These are phyloP conservation scores for Aspergillus sclerotiicarbonarius DNA, from an alignment of 495 filamentous ascomycete species.

Conservation along the genomic window DNA sequence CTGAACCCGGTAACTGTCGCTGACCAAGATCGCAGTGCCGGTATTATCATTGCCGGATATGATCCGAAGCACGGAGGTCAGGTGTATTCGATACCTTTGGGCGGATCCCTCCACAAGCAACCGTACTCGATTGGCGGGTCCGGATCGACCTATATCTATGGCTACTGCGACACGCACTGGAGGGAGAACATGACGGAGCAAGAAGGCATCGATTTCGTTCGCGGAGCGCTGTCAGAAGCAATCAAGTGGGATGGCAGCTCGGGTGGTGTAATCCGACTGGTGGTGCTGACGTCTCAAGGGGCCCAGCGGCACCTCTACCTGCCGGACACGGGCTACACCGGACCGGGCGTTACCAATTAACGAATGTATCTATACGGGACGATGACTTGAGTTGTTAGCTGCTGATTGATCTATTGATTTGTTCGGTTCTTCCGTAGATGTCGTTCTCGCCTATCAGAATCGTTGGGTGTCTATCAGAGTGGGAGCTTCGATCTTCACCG, in stretches of 20 bases:
- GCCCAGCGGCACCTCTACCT: conserved; percentile 86
- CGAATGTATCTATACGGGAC: conserved; percentile 29
- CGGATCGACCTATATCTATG: conserved; percentile 98
- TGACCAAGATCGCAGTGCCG: conserved; percentile 60
- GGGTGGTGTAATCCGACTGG: conserved; percentile 95
- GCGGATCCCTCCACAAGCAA: conserved; percentile 97
- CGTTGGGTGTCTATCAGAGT: too few relatives aligned
- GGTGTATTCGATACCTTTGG: conserved; percentile 94
- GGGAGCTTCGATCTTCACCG: too few relatives aligned
- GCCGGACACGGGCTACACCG: conserved; percentile 79
- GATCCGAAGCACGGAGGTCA: conserved; percentile 91
- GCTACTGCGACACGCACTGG: conserved; percentile 97
- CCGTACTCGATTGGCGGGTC: conserved; percentile 94
- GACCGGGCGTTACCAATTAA: conserved; percentile 53
- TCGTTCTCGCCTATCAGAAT: not conserved
- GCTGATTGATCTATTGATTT: conserved; percentile 1
- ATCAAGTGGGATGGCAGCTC: conserved; percentile 99
- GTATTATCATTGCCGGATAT: conserved; percentile 96
- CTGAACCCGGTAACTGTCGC: not conserved
- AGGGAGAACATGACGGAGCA: conserved; percentile 90
- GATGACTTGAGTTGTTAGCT: conserved; percentile 24
- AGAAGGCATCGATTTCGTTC: conserved; percentile 92
- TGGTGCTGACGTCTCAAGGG: conserved; percentile 86
- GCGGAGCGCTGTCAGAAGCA: conserved; percentile 82
- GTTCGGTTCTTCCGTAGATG: not conserved